Conservation (phyloP, 345 rosid species). For the Bretschneidera sinensis region DNA sequence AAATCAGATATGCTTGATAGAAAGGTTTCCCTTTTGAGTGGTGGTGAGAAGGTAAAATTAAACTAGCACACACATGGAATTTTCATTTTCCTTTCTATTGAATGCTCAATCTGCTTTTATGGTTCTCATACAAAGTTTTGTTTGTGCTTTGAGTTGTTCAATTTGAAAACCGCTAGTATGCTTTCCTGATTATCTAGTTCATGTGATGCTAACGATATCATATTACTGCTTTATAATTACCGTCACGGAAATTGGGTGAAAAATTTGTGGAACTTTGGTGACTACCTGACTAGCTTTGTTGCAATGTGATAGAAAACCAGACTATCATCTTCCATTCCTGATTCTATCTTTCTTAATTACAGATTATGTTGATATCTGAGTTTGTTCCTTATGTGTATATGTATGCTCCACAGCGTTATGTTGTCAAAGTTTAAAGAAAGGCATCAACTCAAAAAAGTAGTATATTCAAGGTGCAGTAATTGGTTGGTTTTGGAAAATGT, state of each 20-base stretch:
- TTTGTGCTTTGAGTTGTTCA: neutral
- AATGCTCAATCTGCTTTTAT: neutral
- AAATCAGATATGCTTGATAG: conserved; percentile 93
- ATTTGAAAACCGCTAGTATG: neutral
- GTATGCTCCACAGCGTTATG: neutral
- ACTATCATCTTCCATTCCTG: neutral
- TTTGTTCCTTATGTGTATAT: neutral
- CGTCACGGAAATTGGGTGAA: too few species aligned
- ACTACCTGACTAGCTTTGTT: neutral
- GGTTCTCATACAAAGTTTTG: conserved; percentile 2
- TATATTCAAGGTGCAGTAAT: neutral
- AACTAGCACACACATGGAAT: neutral
- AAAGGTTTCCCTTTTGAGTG: conserved; percentile 85
- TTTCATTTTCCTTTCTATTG: neutral
- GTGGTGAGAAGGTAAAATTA: conserved; percentile 78
- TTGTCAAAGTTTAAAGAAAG: neutral
- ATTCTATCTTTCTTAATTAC: too few species aligned
- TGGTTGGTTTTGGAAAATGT: too few species aligned
- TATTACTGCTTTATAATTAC: neutral
- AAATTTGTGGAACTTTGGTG: too few species aligned
- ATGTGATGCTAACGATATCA: neutral
- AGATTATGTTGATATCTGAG: neutral
- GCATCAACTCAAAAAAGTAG: too few species aligned
- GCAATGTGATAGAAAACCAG: neutral
- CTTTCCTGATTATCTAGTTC: neutral